Conservation (phyloP, 1,284 basidiomycete genomes). For the Leccinum colubrinum region DNA sequence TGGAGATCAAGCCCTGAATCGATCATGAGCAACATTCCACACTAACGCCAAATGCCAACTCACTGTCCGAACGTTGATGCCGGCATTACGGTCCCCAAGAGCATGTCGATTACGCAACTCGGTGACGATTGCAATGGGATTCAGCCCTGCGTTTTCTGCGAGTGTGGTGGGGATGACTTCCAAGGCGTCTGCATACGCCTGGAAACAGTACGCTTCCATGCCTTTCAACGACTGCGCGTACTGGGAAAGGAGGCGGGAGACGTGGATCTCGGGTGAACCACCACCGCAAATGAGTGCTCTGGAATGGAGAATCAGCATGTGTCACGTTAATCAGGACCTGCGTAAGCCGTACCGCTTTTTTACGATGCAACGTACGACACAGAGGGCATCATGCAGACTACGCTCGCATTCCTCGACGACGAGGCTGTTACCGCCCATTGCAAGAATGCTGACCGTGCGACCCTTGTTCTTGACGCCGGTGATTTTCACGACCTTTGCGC, state of each 20-base stretch:
- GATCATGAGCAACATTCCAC: constrained; percentile 6
- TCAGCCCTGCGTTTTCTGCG: constrained; percentile 97
- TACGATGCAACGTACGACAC: constrained; percentile 96
- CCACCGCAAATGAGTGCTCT: constrained; percentile 97
- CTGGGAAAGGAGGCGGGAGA: constrained; percentile 91
- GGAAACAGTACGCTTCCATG: constrained; percentile 99
- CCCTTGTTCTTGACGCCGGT: constrained; percentile 96
- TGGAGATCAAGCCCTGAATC: constrained; percentile 86
- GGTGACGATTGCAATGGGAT: constrained; percentile 98
- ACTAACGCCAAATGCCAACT: constrained; percentile 19
- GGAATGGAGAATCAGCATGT: constrained; percentile 10
- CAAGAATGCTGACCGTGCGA: constrained; percentile 93
- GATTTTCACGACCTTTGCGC: constrained; percentile 92
- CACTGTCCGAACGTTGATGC: constrained; percentile 97
- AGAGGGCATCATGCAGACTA: constrained; percentile 96
- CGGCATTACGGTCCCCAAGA: constrained; percentile 90
- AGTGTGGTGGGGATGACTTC: constrained; percentile 98
- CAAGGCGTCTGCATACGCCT: constrained; percentile 96
- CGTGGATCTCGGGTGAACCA: constrained; percentile 97
- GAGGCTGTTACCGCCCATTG: constrained; percentile 91
- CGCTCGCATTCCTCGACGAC: constrained; percentile 98
- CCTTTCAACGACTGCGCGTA: constrained; percentile 94
- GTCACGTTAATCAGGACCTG: background rate
- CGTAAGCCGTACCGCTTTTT: constrained; percentile 74
- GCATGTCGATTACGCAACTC: constrained; percentile 97